Base-by-base conservation (phyloP, 257 asterid genomes). In the Nicotiana knightiana region DNA sequence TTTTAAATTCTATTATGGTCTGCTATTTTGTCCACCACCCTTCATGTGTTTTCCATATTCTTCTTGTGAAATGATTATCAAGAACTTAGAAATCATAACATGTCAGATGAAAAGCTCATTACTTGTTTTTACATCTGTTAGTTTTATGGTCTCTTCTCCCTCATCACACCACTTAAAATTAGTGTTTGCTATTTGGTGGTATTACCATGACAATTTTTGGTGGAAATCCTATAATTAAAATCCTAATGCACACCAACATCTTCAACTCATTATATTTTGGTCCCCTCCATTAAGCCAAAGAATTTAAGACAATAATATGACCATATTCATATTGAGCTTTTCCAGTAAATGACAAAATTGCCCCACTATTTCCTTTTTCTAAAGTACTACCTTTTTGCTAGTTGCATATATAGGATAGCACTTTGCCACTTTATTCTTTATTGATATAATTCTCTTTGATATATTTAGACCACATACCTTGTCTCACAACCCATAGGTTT, bases 391-490 rank as follows among this genome's bases (percentile, higher is more conserved):
- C 68, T 86, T 86, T 71, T 70, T 67, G 84, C 88, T 68, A 80
- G 79, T 83, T 86, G 89, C 83, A 78, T 43, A 43, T 43, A 43
- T 82, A 78, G 81, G 54, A 83, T 81, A 78, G 87, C 89, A 86
- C 65, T 86, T 55, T 39, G 63, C 77, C 84, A 81, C 89, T 86
- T 86, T 86, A 82, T 86, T 86, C 87, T 81, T 76, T 63, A 55
- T 65, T 79, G 87, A 82, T 84, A 70, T 79, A 53, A 67, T 68
- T 84, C 85, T 83, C 82, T 73, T 65, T 80, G 73, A 70, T 55
- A 82, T 48, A 57, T 65, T 67, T 61, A 32, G 78, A 51, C 84
- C 84, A 81, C 79, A 55, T 81, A 59, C 76, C 67, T 67, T 54
- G 68, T 66, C 51, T 54, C 76, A 28, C 64, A 67, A n/a, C 57